Conservation (phyloP, 176 grass and related monocot species). For the Pharus latifolius region DNA sequence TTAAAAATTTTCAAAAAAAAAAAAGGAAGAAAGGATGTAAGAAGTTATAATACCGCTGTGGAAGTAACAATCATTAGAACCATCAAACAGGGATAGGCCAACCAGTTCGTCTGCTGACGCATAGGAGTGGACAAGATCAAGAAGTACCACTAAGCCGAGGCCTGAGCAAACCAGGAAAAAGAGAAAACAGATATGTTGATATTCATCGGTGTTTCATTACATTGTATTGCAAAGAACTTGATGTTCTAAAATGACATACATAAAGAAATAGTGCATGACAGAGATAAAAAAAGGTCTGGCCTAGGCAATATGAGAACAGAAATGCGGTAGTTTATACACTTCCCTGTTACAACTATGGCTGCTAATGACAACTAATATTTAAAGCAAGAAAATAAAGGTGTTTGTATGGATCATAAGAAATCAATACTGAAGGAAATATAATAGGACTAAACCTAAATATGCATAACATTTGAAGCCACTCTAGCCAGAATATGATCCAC, state of each 20-base stretch:
- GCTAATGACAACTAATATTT: background rate
- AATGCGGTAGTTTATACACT: background rate
- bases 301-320: background rate
- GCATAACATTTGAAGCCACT: no score
- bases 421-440: background rate
- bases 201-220: background rate
- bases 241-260: constrained; percentile 4
- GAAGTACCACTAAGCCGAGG: constrained; percentile 74
- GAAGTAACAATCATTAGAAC: constrained; percentile 92
- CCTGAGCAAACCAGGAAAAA: constrained; percentile 31
- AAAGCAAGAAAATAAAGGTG: background rate
- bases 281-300: background rate
- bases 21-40: background rate
- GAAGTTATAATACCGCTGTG: constrained; percentile 44
- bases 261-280: constrained; percentile 7
- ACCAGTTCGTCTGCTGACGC: constrained; percentile 82
- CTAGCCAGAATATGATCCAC: background rate
- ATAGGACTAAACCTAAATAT: background rate
- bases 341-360: background rate
- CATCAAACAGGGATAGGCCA: constrained; percentile 95
- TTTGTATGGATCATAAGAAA: background rate
- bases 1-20: background rate
- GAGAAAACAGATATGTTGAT: constrained; percentile 9
- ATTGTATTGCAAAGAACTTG: background rate
- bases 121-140: constrained; percentile 96